phyloP scores from a whole-genome alignment of 768 basidiomycete genomes.

The Tulasnella sp. region DNA sequence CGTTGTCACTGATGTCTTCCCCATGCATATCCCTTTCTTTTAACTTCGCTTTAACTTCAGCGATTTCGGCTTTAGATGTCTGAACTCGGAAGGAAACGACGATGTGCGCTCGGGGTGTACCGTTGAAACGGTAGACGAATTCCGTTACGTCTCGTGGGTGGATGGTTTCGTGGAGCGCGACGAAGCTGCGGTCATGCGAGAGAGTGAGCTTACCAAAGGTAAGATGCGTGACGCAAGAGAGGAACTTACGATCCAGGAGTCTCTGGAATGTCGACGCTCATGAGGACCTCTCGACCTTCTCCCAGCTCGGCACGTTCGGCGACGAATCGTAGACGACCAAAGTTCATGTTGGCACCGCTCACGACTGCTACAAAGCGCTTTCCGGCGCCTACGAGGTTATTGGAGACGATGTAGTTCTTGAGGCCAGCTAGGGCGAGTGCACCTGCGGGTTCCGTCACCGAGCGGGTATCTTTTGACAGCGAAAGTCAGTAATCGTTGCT shows the following conservation, averaged over 20 bases:
- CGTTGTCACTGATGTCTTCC: conserved; percentile 86
- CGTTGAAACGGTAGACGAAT: conserved; percentile 85
- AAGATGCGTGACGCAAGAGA: neutral
- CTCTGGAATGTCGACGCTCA: conserved; percentile 94
- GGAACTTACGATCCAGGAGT: conserved; percentile 69
- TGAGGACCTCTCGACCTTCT: conserved; percentile 86
- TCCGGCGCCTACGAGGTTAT: conserved; percentile 71
- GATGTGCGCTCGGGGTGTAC: conserved; percentile 65
- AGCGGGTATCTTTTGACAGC: conserved; percentile 67
- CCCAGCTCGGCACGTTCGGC: conserved; percentile 97
- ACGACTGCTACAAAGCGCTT: conserved; percentile 87
- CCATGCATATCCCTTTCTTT: conserved; percentile 66
- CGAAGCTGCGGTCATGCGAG: conserved; percentile 52
- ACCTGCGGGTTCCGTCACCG: conserved; percentile 93
- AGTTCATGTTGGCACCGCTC: conserved; percentile 99
- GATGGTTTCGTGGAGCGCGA: conserved; percentile 76
- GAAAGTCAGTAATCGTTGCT: neutral
- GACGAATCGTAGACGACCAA: conserved; percentile 93
- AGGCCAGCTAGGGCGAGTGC: conserved; percentile 87
- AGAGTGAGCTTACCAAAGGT: neutral
- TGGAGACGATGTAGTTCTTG: conserved; percentile 75
- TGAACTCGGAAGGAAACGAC: conserved; percentile 80
- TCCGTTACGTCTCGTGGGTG: conserved; percentile 91
- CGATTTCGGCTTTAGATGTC: conserved; percentile 52
- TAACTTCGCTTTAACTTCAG: conserved; percentile 55